Percentiles rank a stretch among this genome's conserved stretches.
phyloP scores from a whole-genome alignment of 2,329 filamentous ascomycete species.

The Diaporthe longicolla region DNA sequence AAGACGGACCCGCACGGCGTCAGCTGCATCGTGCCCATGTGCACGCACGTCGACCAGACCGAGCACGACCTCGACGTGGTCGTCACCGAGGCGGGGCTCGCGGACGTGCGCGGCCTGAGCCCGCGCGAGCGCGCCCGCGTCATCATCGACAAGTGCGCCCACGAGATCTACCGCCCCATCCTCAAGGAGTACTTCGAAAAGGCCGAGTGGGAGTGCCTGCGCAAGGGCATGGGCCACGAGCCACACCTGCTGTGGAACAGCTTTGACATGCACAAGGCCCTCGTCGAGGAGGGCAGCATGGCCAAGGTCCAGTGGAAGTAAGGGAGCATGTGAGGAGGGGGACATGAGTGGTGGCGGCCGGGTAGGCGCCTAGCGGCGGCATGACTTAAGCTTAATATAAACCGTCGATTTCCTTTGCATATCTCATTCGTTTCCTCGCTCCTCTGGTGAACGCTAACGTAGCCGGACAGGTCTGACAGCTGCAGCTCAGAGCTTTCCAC shows the following conservation, averaged over 20 bases:
- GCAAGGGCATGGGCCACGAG: slow-evolving; percentile 91
- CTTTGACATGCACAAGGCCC: slow-evolving; percentile 90
- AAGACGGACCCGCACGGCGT: slow-evolving; percentile 88
- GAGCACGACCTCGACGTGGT: slow-evolving; percentile 94
- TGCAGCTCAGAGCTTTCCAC: not conserved
- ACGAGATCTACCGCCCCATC: slow-evolving; percentile 88
- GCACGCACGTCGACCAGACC: slow-evolving; percentile 92
- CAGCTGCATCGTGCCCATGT: slow-evolving; percentile 93
- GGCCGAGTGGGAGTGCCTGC: slow-evolving; percentile 87
- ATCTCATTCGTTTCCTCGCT: not conserved
- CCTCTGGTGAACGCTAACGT: slow-evolving; percentile 1
- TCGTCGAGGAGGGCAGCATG: slow-evolving; percentile 89
- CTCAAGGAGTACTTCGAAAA: slow-evolving; percentile 86
- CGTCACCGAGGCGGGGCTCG: slow-evolving; percentile 82
- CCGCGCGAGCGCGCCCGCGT: slow-evolving; percentile 85
- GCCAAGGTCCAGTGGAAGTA: slow-evolving; percentile 78
- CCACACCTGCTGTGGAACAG: slow-evolving; percentile 88
- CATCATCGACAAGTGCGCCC: slow-evolving; percentile 89
- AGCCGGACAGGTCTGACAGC: slow-evolving; percentile 2
- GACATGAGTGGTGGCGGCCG: not conserved
- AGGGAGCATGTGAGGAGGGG: not conserved
- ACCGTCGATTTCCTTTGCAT: not conserved
- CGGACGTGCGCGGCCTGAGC: slow-evolving; percentile 85
- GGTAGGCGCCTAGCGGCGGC: slow-evolving; percentile 16
- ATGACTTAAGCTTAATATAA: slow-evolving; percentile 26